phyloP scores from a whole-genome alignment of 768 basidiomycete species.

The Pleurotus djamor region DNA sequence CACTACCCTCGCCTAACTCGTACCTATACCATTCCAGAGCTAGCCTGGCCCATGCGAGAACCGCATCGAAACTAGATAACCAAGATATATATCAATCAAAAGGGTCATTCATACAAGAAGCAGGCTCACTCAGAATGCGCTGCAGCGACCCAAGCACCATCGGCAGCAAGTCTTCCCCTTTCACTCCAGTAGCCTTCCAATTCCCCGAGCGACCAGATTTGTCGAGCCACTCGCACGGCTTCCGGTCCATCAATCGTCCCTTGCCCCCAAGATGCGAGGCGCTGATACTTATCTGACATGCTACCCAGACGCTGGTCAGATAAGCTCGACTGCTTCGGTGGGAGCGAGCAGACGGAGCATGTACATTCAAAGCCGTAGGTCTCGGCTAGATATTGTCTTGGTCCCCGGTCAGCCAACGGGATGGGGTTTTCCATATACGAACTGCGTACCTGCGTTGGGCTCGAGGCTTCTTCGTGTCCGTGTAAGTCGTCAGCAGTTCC shows the following conservation, averaged over 20 bases:
- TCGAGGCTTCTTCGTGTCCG: conserved; percentile 52
- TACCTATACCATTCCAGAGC: too few relatives aligned
- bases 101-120: neutral
- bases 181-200: conserved; percentile 69
- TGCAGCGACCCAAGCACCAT: conserved; percentile 57
- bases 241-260: conserved; percentile 42
- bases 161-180: conserved; percentile 59
- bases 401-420: conserved; percentile 4
- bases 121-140: conserved; percentile 63
- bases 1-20: too few relatives aligned
- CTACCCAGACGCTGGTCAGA: conserved; percentile 49
- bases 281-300: conserved; percentile 43
- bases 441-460: conserved; percentile 45
- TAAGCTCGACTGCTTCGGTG: conserved; percentile 38
- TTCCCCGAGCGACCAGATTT: conserved; percentile 58
- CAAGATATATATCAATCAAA: too few relatives aligned
- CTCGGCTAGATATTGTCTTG: conserved; percentile 44
- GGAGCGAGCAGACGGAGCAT: conserved; percentile 57
- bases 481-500: conserved; percentile 66
- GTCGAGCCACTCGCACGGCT: conserved; percentile 42
- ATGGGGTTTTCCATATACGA: neutral
- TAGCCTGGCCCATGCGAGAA: too few relatives aligned
- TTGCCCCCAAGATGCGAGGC: conserved; percentile 49
- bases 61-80: too few relatives aligned
- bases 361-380: conserved; percentile 60